These are phyloP conservation scores for Pelomyxa schiedti DNA, from an alignment of 78 protist genomes.

Conservation along the genomic window DNA sequence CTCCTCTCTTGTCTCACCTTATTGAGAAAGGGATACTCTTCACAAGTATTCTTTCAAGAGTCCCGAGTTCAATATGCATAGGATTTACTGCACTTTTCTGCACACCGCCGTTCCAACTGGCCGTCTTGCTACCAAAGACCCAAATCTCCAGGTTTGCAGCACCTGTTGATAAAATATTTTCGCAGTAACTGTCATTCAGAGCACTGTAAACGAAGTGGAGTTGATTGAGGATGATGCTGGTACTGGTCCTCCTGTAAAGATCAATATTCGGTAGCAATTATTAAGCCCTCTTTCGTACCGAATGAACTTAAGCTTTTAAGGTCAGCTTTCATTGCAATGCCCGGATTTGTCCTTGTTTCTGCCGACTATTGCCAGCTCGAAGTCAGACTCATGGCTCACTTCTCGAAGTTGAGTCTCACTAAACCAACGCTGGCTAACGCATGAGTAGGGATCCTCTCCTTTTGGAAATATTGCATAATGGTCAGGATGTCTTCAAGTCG, in stretches of 20 bases:
- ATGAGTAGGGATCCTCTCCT: background rate
- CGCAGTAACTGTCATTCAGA: background rate
- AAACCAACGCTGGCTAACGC: background rate
- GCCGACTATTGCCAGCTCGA: background rate
- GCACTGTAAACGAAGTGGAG: background rate
- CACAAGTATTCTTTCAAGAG: background rate
- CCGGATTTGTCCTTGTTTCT: background rate
- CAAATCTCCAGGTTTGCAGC: background rate
- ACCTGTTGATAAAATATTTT: background rate
- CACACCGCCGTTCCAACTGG: background rate
- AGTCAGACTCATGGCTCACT: background rate
- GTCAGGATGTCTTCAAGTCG: background rate
- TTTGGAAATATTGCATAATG: background rate
- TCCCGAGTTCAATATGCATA: background rate
- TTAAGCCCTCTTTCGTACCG: background rate
- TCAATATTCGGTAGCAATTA: background rate
- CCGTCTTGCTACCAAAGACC: background rate
- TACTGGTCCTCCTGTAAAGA: too few species aligned
- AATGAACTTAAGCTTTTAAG: background rate
- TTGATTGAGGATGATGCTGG: background rate
- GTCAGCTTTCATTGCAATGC: background rate
- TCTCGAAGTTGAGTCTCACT: background rate
- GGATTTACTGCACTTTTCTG: background rate
- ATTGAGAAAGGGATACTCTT: background rate
- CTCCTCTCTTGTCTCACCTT: background rate